Conservation (phyloP, 2,329 filamentous ascomycete genomes). For the Cercospora sesami region DNA sequence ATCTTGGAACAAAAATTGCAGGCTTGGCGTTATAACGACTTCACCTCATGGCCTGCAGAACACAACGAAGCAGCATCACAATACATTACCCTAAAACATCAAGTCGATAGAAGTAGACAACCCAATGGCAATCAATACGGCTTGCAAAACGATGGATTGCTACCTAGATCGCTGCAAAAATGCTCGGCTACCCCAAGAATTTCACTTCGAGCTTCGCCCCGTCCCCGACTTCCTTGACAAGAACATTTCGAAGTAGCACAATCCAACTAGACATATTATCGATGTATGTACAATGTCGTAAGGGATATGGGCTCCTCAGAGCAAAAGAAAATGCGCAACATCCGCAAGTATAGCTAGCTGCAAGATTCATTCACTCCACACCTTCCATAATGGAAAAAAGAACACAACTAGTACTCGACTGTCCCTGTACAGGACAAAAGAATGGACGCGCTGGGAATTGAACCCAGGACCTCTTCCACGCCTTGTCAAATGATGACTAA, state of each 20-base stretch:
- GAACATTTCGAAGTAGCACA: neutral
- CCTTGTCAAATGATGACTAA: neutral
- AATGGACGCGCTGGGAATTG: constrained; percentile 5
- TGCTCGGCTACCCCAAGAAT: neutral
- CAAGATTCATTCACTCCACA: neutral
- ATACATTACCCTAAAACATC: neutral
- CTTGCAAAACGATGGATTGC: neutral
- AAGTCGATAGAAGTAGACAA: neutral
- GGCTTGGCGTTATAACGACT: neutral
- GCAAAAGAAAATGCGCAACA: neutral
- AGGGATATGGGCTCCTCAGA: neutral
- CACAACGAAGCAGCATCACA: neutral
- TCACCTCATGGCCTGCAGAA: neutral
- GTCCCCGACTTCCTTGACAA: neutral
- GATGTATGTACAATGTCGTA: neutral
- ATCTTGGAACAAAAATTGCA: neutral
- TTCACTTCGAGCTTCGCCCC: neutral
- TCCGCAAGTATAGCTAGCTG: neutral
- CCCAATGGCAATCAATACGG: neutral
- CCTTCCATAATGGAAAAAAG: neutral
- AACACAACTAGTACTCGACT: neutral
- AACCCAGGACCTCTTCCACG: constrained; percentile 2
- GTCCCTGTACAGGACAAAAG: neutral
- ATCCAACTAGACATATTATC: neutral
- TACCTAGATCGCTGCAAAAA: neutral